Percentiles rank a stretch among this genome's conserved stretches.
These are phyloP conservation scores for Phaeotremella skinneri DNA, from an alignment of 768 basidiomycete species.

Conservation along the genomic window DNA sequence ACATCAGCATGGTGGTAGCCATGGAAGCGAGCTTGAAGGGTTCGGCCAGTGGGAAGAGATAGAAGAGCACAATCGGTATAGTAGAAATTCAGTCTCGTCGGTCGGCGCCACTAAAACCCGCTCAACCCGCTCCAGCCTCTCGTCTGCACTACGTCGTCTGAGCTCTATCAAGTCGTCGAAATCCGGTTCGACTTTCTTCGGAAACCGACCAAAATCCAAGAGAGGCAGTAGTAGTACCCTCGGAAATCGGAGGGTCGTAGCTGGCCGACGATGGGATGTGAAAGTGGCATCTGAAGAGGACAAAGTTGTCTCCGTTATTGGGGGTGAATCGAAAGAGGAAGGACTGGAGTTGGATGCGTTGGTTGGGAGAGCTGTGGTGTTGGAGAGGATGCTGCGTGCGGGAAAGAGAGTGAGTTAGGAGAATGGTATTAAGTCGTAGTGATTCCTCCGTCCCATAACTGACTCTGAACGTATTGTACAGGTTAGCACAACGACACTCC, in stretches of 20 bases:
- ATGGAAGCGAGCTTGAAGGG: neutral
- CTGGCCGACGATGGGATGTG: neutral
- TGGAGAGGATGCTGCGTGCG: constrained; percentile 33
- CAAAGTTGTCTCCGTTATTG: neutral
- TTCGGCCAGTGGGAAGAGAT: neutral
- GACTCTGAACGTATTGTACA: neutral
- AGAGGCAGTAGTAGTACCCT: constrained; percentile 14
- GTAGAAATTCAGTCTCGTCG: neutral
- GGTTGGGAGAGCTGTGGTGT: constrained; percentile 37
- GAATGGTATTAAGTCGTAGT: neutral
- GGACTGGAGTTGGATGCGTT: constrained; percentile 31
- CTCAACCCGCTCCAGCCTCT: neutral
- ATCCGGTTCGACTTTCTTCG: neutral
- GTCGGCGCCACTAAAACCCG: neutral
- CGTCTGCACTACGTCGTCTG: neutral
- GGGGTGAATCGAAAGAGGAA: constrained; percentile 18
- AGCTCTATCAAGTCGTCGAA: constrained; percentile 1
- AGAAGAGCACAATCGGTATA: neutral
- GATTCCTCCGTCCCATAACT: neutral
- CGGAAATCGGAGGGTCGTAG: constrained; percentile 1
- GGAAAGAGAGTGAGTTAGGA: constrained; percentile 36
- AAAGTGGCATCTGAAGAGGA: neutral
- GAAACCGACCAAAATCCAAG: constrained; percentile 12
- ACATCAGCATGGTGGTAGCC: neutral
- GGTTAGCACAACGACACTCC: neutral